Evolutionary conservation across 148 eudicot species (phyloP), one percentile per base, ranked within the genome.

Genomic region (Simmondsia chinensis): DNA sequence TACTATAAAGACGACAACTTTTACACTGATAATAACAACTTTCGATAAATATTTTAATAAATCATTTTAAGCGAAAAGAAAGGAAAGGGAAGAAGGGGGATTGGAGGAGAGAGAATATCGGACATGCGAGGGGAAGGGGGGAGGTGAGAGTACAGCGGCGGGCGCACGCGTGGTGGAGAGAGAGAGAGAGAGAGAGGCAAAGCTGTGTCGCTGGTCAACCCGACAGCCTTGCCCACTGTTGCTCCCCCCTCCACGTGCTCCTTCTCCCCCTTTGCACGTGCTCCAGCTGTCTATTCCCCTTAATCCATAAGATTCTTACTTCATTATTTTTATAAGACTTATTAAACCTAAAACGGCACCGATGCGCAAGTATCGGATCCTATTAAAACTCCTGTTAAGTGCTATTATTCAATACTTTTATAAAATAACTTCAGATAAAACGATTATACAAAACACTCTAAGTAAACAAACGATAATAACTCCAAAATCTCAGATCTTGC

Each of bases 171-270:
- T 29, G 68, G 16, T 41, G 23, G 16, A 43, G 14, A 17, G 14
- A 7, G 27, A 14, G 11, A 31, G 49, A 16, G 63, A 32, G 44
- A 44, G 37, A 39, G 35, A 36, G 51, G 52, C 19, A 52, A 51
- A 48, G 25, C 38, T 17, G 40, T 81, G 89, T 74, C 77, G 57
- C 56, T 38, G 61, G 83, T 76, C 80, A 80, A 80, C 77, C 77
- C 53, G 83, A 60, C 88, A 80, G 22, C 18, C 14, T 45, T 63
- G 61, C 44, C 63, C 31, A 39, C 34, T 41, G 9, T 41, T 48
- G 59, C 34, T 24, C 17, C 43, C 54, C 45, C 36, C n/a, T n/a
- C n/a, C n/a, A n/a, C n/a, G n/a, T n/a, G n/a, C n/a, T n/a, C 0
- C 10, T 18, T 20, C 27, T 17, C 29, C 20, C 56, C 40, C 23